Evolutionary conservation across 495 filamentous ascomycete genomes (phyloP).

Genomic region (Daldinia decipiens): DNA sequence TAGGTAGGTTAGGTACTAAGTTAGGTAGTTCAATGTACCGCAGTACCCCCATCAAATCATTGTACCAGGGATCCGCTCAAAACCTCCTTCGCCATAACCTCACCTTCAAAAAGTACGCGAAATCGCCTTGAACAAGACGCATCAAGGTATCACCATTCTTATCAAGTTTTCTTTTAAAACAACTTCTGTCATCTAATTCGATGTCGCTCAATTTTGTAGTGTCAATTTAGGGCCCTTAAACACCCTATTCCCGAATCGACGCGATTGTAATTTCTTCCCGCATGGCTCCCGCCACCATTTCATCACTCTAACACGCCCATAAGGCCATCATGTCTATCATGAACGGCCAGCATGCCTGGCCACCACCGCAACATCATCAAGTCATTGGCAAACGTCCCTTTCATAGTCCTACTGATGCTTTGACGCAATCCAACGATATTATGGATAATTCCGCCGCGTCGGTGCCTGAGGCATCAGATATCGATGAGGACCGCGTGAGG

Average conservation of each 20-base stretch:
- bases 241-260: slow-evolving; percentile 54
- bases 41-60: neutral
- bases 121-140: slow-evolving; percentile 53
- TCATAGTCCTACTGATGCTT: slow-evolving; percentile 52
- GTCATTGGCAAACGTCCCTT: slow-evolving; percentile 49
- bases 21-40: slow-evolving; percentile 3
- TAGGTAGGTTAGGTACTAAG: no score
- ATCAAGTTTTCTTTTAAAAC: slow-evolving; percentile 48
- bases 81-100: slow-evolving; percentile 53
- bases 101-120: slow-evolving; percentile 57
- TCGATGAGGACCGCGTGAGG: slow-evolving; percentile 57
- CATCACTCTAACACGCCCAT: slow-evolving; percentile 49
- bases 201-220: slow-evolving; percentile 54
- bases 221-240: slow-evolving; percentile 51
- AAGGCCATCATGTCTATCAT: slow-evolving; percentile 61
- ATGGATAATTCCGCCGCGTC: slow-evolving; percentile 53
- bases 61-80: slow-evolving; percentile 45
- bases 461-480: slow-evolving; percentile 65
- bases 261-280: slow-evolving; percentile 58
- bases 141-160: slow-evolving; percentile 54
- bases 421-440: slow-evolving; percentile 50
- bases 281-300: slow-evolving; percentile 57
- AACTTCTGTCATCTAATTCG: slow-evolving; percentile 51
- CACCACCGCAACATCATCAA: slow-evolving; percentile 50
- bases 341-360: slow-evolving; percentile 62